Evolutionary conservation across 2,329 filamentous ascomycete species (phyloP), one percentile per base, ranked within the genome.

Genomic region (Diaporthe helianthi): DNA sequence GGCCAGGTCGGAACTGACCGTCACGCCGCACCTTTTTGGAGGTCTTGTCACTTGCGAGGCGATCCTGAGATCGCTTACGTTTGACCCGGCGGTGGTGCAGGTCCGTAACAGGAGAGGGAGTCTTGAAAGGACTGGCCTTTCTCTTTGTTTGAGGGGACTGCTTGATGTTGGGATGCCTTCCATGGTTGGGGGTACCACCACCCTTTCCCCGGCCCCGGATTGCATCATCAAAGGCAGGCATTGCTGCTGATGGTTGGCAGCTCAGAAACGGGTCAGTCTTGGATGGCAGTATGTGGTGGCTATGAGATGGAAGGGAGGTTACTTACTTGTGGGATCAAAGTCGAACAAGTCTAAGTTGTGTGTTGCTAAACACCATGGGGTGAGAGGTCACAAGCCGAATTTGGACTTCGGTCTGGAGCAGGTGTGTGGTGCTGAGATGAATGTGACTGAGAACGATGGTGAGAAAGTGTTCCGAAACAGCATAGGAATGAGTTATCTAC

Each of bases 241-340:
- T 63, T 17, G 13, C 9, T 13, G 13, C 17, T 36, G n/a, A 6
- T 19, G 29, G 36, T 8, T 3, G 29, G 29, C 29, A 36, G 44
- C 3, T 49, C 49, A 29, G 7, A 13, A 17, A 10, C 36, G 15
- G 33, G 58, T 63, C 44, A 63, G 44, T 12, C 12, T 49, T 12
- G 7, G 44, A 36, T 49, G 12, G 13, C 44, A 22, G 29, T 63
- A n/a, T 36, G 2, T 3, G 13, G n/a, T 36, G 41, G 41, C 29
- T 36, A n/a, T 24, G 13, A 49, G 44, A 6, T 9, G 44, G 22
- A 36, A 19, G 15, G 12, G 29, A 31, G 2, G 7, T 12, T 12
- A 49, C 58, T 63, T 46, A 63, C 44, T 12, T 63, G 58, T 63
- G 58, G 29, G 3, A 36, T 49, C 44, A 63, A 12, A 2, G n/a